Evolutionary conservation across 1,139 yeast species (phyloP).

Genomic region (Trichomonascaceae sp.): DNA sequence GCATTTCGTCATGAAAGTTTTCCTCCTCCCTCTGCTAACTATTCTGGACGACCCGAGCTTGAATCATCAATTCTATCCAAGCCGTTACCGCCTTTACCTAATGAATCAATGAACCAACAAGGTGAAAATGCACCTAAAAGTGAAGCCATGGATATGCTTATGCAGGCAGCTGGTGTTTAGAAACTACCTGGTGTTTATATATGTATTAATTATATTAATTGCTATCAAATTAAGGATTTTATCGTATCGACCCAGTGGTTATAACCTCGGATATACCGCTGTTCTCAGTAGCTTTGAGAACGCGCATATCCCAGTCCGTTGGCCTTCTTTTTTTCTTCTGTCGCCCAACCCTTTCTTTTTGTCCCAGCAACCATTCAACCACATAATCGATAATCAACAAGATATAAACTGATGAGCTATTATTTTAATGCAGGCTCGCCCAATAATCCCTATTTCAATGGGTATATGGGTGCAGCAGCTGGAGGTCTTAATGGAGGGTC

Average conservation of each 20-base stretch:
- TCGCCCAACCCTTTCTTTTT: background rate
- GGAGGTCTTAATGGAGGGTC: conserved; percentile 11
- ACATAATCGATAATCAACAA: conserved; percentile 4
- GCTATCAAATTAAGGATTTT: no score
- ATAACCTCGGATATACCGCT: background rate
- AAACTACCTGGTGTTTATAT: background rate
- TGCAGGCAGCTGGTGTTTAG: conserved; percentile 31
- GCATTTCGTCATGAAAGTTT: conserved; percentile 28
- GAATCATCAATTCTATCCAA: conserved; percentile 17
- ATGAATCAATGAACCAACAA: conserved; percentile 16
- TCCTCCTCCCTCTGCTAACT: conserved; percentile 20
- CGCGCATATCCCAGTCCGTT: conserved; percentile 5
- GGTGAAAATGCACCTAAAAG: conserved; percentile 7
- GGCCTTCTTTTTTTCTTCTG: background rate
- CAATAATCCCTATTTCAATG: background rate
- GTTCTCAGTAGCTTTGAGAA: background rate
- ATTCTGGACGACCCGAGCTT: background rate
- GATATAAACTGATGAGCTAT: background rate
- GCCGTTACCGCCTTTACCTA: conserved; percentile 32
- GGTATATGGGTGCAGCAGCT: conserved; percentile 12
- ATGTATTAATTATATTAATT: background rate
- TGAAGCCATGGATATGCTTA: conserved; percentile 29
- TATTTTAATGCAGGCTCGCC: conserved; percentile 1
- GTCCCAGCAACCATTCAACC: conserved; percentile 8
- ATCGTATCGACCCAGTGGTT: no score